Percentiles rank a stretch among this genome's conserved stretches.
These are phyloP conservation scores for Monosporozyma siamensis DNA, from an alignment of 805 yeast species.

Conservation along the genomic window DNA sequence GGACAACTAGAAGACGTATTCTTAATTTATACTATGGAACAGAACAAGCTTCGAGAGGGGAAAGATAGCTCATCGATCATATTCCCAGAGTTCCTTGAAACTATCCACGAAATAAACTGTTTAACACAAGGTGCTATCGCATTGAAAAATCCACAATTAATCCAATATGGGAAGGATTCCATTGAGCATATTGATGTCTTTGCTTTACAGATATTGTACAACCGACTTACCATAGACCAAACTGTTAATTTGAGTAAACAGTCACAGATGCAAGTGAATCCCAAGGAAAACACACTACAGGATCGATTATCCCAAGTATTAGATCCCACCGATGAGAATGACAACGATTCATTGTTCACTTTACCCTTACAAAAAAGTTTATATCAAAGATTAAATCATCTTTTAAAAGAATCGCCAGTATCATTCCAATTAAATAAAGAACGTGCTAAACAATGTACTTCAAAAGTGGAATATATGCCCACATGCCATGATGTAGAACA, in stretches of 20 bases:
- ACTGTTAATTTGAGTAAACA: too few relatives aligned
- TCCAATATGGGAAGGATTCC: background rate
- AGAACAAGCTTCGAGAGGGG: background rate
- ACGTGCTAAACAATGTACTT: constrained; percentile 14
- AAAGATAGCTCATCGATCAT: too few relatives aligned
- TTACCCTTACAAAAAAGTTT: constrained; percentile 4
- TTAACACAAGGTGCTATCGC: constrained; percentile 8
- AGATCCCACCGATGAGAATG: constrained; percentile 3
- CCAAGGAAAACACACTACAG: background rate
- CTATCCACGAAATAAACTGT: constrained; percentile 8
- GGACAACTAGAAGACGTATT: constrained; percentile 21
- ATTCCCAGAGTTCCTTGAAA: constrained; percentile 4
- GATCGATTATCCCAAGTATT: constrained; percentile 3
- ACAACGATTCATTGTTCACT: background rate
- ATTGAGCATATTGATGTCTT: constrained; percentile 17
- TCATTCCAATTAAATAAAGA: constrained; percentile 22
- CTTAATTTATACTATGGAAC: constrained; percentile 3
- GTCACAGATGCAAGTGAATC: background rate
- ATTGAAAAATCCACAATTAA: constrained; percentile 7
- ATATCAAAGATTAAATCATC: constrained; percentile 8
- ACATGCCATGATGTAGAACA: constrained; percentile 18
- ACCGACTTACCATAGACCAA: constrained; percentile 30
- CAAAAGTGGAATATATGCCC: constrained; percentile 17
- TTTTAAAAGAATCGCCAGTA: constrained; percentile 16
- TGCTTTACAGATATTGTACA: constrained; percentile 15